These are phyloP conservation scores for Ascochyta lentis DNA, from an alignment of 2,329 filamentous ascomycete genomes.

Conservation along the genomic window DNA sequence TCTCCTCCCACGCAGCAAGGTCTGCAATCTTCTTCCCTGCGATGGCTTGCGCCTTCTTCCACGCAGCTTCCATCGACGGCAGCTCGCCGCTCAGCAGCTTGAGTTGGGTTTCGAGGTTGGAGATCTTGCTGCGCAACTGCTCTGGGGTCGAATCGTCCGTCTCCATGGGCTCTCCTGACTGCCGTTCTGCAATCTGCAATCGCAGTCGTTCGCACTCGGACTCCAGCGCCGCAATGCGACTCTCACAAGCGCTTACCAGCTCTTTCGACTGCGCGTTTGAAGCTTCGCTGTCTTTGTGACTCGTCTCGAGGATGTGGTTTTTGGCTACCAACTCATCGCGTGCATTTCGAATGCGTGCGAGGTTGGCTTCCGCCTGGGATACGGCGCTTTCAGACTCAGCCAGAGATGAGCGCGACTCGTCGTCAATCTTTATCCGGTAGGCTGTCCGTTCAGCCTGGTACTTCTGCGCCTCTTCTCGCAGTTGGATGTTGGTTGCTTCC, in stretches of 20 bases:
- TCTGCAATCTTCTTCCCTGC: constrained; percentile 89
- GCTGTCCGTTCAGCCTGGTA: constrained; percentile 82
- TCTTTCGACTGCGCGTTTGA: constrained; percentile 79
- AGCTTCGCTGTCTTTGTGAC: constrained; percentile 75
- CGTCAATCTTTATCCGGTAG: constrained; percentile 81
- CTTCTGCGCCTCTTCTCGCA: constrained; percentile 85
- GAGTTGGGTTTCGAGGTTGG: constrained; percentile 79
- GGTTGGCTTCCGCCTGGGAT: constrained; percentile 79
- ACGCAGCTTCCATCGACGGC: constrained; percentile 86
- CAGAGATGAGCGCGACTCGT: constrained; percentile 75
- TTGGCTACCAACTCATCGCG: constrained; percentile 88
- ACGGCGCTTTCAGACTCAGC: constrained; percentile 84
- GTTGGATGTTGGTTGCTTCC: constrained; percentile 83
- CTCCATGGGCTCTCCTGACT: constrained; percentile 44
- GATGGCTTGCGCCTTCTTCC: constrained; percentile 84
- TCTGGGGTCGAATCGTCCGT: constrained; percentile 69
- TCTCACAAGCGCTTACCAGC: constrained; percentile 77
- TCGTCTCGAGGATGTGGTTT: constrained; percentile 76
- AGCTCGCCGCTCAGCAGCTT: constrained; percentile 85
- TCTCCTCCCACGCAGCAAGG: constrained; percentile 76
- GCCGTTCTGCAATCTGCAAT: constrained; percentile 59
- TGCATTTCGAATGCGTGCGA: constrained; percentile 81
- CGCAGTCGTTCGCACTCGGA: constrained; percentile 77
- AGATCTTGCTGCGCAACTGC: constrained; percentile 75
- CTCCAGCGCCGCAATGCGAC: constrained; percentile 81